Percentiles rank a stretch among this genome's conserved stretches.
Conservation (phyloP, 108 stramenopile species). For the Nitzschia sp. region DNA sequence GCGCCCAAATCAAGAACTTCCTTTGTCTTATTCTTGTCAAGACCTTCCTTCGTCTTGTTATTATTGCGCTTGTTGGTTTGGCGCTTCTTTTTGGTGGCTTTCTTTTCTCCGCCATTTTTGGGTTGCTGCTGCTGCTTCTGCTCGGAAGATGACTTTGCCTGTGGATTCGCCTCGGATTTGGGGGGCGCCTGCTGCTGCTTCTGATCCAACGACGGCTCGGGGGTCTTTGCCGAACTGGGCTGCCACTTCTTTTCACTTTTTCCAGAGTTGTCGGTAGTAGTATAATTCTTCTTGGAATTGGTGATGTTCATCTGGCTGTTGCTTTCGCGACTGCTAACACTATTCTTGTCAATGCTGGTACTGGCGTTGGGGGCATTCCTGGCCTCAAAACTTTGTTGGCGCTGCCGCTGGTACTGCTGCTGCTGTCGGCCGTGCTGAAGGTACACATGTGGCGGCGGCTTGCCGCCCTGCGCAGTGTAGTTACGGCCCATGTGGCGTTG, state of each 20-base stretch:
- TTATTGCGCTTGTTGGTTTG: constrained; percentile 11
- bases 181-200: no score
- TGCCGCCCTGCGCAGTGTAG: no score
- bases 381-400: neutral
- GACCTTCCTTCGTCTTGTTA: neutral
- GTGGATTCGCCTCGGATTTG: no score
- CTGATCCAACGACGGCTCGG: no score
- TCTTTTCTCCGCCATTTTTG: neutral
- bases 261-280: no score
- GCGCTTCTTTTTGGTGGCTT: neutral
- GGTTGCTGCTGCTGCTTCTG: neutral
- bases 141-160: neutral
- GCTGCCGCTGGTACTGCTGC: neutral
- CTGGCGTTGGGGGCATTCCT: neutral
- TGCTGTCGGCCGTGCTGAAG: no score
- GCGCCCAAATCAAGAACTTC: constrained; percentile 7
- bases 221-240: no score
- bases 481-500: neutral
- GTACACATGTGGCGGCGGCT: neutral
- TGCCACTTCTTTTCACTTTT: no score
- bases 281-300: no score
- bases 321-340: no score
- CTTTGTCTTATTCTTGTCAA: no score
- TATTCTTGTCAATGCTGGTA: constrained; percentile 1
- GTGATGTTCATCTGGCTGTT: no score